phyloP scores from a whole-genome alignment of 192 early-diverging fungal genomes.

The Linnemannia zychae region DNA sequence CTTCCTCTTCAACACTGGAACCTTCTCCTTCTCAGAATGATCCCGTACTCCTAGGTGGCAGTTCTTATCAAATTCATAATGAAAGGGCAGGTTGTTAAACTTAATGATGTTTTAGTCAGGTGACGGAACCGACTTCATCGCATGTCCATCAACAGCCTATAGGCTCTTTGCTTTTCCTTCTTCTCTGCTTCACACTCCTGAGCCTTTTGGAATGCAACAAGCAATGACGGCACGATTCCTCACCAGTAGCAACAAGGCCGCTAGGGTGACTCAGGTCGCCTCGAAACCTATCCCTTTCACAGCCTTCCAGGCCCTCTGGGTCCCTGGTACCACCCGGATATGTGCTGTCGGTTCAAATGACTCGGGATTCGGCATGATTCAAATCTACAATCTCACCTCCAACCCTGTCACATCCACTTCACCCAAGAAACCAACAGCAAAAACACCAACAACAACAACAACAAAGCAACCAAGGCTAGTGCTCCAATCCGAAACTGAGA shows the following conservation, averaged over 20 bases:
- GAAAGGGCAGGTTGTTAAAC: too few relatives aligned
- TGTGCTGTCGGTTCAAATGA: constrained; percentile 40
- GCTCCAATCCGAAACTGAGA: constrained; percentile 37
- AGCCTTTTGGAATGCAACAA: neutral
- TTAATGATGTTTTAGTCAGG: too few relatives aligned
- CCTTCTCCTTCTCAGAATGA: too few relatives aligned
- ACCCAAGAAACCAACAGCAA: neutral
- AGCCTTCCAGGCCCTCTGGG: constrained; percentile 45
- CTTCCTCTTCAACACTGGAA: too few relatives aligned
- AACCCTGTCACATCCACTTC: neutral
- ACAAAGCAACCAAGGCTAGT: constrained; percentile 9
- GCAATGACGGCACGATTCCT: neutral
- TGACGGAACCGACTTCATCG: too few relatives aligned
- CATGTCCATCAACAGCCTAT: too few relatives aligned
- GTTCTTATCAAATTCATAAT: too few relatives aligned
- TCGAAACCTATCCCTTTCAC: constrained; percentile 26
- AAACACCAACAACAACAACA: neutral
- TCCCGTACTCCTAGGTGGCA: too few relatives aligned
- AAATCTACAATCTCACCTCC: constrained; percentile 19
- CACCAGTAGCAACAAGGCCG: neutral
- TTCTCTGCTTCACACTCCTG: too few relatives aligned
- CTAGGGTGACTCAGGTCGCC: constrained; percentile 19
- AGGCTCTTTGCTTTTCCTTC: too few relatives aligned
- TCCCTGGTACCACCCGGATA: constrained; percentile 40
- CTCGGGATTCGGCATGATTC: constrained; percentile 34